Evolutionary conservation across 2,329 filamentous ascomycete species (phyloP).

Genomic region (Pseudonectria buxi): DNA sequence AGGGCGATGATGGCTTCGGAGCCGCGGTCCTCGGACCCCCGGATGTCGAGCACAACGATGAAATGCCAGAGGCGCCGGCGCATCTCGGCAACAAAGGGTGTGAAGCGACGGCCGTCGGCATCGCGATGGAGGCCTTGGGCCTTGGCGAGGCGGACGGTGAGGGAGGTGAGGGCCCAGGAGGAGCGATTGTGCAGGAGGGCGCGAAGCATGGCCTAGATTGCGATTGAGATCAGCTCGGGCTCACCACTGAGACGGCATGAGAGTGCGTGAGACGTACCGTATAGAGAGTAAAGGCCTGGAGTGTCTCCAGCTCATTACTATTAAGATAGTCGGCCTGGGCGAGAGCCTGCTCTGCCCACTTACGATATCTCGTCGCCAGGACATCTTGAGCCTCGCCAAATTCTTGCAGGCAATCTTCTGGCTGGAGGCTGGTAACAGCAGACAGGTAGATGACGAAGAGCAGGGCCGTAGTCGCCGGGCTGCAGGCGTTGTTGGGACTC

Average conservation of each 20-base stretch:
- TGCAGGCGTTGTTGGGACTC: conserved; percentile 7
- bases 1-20: conserved; percentile 36
- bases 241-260: neutral
- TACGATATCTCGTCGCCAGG: conserved; percentile 26
- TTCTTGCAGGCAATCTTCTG: conserved; percentile 23
- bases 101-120: conserved; percentile 27
- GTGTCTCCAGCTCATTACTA: conserved; percentile 29
- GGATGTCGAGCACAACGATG: conserved; percentile 53
- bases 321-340: conserved; percentile 38
- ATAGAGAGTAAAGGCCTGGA: conserved; percentile 38
- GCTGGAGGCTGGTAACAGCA: conserved; percentile 28
- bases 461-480: conserved; percentile 27
- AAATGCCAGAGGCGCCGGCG: conserved; percentile 57
- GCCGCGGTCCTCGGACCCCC: conserved; percentile 48
- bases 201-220: conserved; percentile 30
- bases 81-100: conserved; percentile 51
- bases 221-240: neutral
- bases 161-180: conserved; percentile 35
- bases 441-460: conserved; percentile 39
- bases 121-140: conserved; percentile 37
- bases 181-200: conserved; percentile 30
- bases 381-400: conserved; percentile 30
- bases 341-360: conserved; percentile 31
- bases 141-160: conserved; percentile 38
- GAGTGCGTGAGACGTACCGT: conserved; percentile 14